Conservation (phyloP, 495 filamentous ascomycete species). For the Bacidia gigantensis region DNA sequence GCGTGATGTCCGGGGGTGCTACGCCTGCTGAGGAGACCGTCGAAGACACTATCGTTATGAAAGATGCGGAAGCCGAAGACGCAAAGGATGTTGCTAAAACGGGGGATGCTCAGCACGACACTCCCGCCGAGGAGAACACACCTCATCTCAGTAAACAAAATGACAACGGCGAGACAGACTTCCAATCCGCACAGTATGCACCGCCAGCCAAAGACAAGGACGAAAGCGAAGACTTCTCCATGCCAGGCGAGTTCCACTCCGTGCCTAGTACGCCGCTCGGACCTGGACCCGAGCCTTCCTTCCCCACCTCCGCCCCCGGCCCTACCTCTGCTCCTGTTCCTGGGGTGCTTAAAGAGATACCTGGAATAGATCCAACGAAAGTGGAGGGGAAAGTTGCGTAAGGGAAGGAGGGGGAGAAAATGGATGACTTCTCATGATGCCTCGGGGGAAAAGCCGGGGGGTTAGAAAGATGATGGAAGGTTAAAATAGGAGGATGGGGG, state of each 20-base stretch:
- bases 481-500: too few species aligned
- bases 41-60: constrained; percentile 3
- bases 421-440: constrained; percentile 4
- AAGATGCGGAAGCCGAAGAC: constrained; percentile 3
- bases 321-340: too few species aligned
- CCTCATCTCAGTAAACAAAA: background rate
- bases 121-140: constrained; percentile 14
- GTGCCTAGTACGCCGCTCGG: constrained; percentile 31
- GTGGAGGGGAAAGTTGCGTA: background rate
- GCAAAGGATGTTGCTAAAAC: constrained; percentile 3
- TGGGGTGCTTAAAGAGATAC: background rate
- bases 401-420: constrained; percentile 1
- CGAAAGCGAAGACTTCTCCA: constrained; percentile 36
- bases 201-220: constrained; percentile 9
- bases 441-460: too few species aligned
- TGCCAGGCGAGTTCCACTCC: constrained; percentile 13
- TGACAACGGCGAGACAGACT: constrained; percentile 4
- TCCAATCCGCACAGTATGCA: background rate
- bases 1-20: background rate
- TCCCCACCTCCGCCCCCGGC: too few species aligned
- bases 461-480: too few species aligned
- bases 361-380: background rate
- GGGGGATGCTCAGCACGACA: constrained; percentile 13
- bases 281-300: too few species aligned
- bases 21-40: constrained; percentile 8